Evolutionary conservation across 106 monocot species (phyloP).

Genomic region (Dendrobium chrysotoxum): DNA sequence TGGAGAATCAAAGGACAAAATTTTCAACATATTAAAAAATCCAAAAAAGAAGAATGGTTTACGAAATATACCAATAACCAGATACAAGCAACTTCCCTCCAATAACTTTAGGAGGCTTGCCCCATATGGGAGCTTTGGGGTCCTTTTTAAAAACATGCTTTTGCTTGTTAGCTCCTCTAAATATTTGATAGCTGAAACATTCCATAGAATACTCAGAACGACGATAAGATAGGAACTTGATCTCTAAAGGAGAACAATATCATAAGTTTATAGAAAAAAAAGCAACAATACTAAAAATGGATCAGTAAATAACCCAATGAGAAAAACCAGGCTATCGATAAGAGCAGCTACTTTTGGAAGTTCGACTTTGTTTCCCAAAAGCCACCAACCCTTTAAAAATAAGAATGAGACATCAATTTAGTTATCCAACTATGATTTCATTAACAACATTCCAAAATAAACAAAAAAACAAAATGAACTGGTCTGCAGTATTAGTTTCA

Average conservation of each 20-base stretch:
- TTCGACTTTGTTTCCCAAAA: constrained; percentile 67
- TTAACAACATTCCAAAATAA: not conserved
- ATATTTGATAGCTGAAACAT: constrained; percentile 71
- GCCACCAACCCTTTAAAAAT: constrained; percentile 88
- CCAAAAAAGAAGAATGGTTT: not conserved
- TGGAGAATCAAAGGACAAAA: no score
- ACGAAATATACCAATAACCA: constrained; percentile 78
- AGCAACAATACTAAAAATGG: not conserved
- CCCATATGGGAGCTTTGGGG: constrained; percentile 81
- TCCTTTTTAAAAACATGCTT: constrained; percentile 95
- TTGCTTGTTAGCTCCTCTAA: constrained; percentile 94
- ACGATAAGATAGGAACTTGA: not conserved
- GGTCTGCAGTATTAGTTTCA: no score
- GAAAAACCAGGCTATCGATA: constrained; percentile 54
- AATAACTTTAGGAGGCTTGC: constrained; percentile 82
- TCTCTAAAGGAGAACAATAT: not conserved
- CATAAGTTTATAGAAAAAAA: not conserved
- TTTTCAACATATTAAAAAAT: not conserved
- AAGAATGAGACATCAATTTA: not conserved
- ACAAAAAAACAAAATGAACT: not conserved
- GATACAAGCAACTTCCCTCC: constrained; percentile 94
- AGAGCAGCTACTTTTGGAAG: constrained; percentile 38
- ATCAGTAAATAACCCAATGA: constrained; percentile 44
- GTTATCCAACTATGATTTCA: not conserved
- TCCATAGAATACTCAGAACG: not conserved